A percentile compares a stretch with the other conserved stretches of the same genome.
phyloP scores from a whole-genome alignment of 169 alveolate species.

The Cryptosporidium muris region DNA sequence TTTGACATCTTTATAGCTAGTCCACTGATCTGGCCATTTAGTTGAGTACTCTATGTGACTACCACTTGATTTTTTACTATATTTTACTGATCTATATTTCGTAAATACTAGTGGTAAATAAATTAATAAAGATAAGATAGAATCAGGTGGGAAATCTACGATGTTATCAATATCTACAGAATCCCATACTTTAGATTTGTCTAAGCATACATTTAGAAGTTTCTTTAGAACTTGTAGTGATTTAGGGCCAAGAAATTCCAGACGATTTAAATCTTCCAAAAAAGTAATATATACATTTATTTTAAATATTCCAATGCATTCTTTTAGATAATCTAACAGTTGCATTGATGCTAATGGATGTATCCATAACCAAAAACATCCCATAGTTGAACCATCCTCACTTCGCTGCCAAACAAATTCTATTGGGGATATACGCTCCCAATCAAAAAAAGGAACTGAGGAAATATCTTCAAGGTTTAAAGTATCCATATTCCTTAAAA shows the following conservation, averaged over 20 bases:
- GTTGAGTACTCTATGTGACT: no score
- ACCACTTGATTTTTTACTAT: no score
- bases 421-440: constrained; percentile 65
- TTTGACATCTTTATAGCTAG: no score
- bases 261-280: constrained; percentile 49
- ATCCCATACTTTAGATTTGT: no score
- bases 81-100: no score
- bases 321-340: constrained; percentile 38
- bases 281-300: constrained; percentile 6
- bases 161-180: no score
- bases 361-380: constrained; percentile 36
- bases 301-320: constrained; percentile 9
- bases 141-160: neutral
- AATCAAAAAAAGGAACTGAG: neutral
- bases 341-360: constrained; percentile 62
- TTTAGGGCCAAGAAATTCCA: constrained; percentile 42
- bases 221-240: constrained; percentile 12
- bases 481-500: neutral
- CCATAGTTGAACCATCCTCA: constrained; percentile 1
- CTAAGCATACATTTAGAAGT: no score
- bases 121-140: neutral
- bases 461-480: neutral
- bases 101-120: neutral
- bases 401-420: constrained; percentile 45
- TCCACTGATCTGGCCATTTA: no score